These are phyloP conservation scores for Zangia roseola DNA, from an alignment of 768 basidiomycete species.

Conservation along the genomic window DNA sequence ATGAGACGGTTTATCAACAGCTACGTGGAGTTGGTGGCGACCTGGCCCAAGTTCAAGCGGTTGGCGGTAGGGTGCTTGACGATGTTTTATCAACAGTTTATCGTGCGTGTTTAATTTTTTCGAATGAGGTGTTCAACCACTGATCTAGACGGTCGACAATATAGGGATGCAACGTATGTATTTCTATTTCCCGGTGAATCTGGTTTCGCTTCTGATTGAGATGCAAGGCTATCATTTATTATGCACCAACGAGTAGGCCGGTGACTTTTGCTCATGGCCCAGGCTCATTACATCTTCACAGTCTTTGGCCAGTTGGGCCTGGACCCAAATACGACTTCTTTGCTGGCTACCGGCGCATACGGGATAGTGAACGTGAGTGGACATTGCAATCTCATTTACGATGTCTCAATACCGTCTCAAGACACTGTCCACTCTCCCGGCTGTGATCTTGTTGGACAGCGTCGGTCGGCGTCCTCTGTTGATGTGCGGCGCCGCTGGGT, in stretches of 20 bases:
- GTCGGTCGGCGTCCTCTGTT: conserved; percentile 40
- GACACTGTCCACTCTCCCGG: conserved; percentile 36
- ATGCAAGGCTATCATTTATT: conserved; percentile 30
- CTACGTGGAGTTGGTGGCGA: conserved; percentile 24
- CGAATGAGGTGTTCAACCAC: background rate
- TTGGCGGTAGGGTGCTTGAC: conserved; percentile 30
- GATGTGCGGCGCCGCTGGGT: conserved; percentile 39
- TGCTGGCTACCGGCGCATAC: conserved; percentile 42
- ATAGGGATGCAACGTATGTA: conserved; percentile 29
- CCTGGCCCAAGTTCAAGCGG: conserved; percentile 33
- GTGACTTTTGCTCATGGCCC: background rate
- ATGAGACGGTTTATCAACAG: conserved; percentile 20
- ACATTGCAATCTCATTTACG: background rate
- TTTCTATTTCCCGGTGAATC: background rate
- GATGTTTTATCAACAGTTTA: conserved; percentile 35
- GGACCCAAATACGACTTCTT: conserved; percentile 38
- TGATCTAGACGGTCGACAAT: background rate
- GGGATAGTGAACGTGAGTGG: conserved; percentile 33
- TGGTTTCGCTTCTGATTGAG: conserved; percentile 5
- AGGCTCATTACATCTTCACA: conserved; percentile 21
- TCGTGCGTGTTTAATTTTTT: conserved; percentile 18
- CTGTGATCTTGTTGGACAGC: conserved; percentile 36
- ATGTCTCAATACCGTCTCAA: conserved; percentile 11
- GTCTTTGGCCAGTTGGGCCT: conserved; percentile 43
- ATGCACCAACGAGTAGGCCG: conserved; percentile 21